A percentile compares a stretch with the other conserved stretches of the same genome.
These are phyloP conservation scores for Penicillium lagena DNA, from an alignment of 495 filamentous ascomycete genomes.

Conservation along the genomic window DNA sequence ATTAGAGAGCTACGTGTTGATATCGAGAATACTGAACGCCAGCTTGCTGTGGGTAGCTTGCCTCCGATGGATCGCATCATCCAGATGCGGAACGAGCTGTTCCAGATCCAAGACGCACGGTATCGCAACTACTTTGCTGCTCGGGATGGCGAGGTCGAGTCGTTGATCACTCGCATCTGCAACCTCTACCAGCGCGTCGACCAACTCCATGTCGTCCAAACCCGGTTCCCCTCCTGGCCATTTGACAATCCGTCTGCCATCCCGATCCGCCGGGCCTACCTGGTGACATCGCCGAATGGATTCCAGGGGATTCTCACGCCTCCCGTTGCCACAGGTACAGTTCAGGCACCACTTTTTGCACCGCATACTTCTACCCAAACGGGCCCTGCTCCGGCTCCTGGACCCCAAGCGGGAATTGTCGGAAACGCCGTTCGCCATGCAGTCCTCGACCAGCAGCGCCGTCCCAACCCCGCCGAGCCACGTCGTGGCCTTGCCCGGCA, in stretches of 20 bases:
- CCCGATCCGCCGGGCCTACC: conserved; percentile 14
- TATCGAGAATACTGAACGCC: conserved; percentile 31
- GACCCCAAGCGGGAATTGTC: conserved; percentile 16
- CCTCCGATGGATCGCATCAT: conserved; percentile 26
- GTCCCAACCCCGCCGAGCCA: conserved; percentile 33
- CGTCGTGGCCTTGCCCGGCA: conserved; percentile 38
- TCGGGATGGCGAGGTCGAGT: conserved; percentile 15
- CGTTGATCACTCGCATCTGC: conserved; percentile 20
- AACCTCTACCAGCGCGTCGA: conserved; percentile 23
- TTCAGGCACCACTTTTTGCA: no score
- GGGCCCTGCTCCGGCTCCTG: conserved; percentile 35
- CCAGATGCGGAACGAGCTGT: conserved; percentile 24
- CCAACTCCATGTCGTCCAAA: conserved; percentile 16
- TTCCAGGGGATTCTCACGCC: conserved; percentile 52
- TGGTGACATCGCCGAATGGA: conserved; percentile 54
- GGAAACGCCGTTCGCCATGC: conserved; percentile 35
- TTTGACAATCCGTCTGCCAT: no score
- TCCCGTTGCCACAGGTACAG: conserved; percentile 4
- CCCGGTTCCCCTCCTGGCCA: conserved; percentile 2
- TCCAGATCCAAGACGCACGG: conserved; percentile 23
- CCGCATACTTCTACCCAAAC: background rate
- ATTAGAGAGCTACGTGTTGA: conserved; percentile 16
- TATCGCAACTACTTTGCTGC: conserved; percentile 11
- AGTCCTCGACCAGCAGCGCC: conserved; percentile 29
- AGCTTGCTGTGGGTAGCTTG: conserved; percentile 27